Base-by-base conservation (phyloP, 2,329 filamentous ascomycete species). In the Neopestalotiopsis sp. region DNA sequence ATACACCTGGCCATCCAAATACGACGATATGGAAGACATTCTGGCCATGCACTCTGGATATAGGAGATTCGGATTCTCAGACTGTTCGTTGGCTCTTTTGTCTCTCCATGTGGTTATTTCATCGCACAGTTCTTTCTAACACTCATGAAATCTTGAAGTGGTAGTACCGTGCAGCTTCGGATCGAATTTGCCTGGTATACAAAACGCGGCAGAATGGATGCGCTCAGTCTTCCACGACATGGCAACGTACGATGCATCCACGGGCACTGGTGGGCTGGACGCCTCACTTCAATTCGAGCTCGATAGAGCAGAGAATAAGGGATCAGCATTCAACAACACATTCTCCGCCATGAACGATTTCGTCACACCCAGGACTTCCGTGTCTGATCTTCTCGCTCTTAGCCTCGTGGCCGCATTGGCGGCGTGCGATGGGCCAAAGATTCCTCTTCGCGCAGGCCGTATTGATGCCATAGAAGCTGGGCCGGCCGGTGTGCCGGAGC, bases 341-440 rank as follows among this genome's bases (percentile, higher is more conserved):
- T 67, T 75, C 3, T 66, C 68, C 60, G 74, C 73, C 67, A 69
- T 78, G 60, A 60, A 60, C 45, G 69, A 68, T 49, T 75, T 74
- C 60, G 71, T 75, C 66, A 74, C 71, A 9, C 49, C 68, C 4
- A 68, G 71, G 9, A 66, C 72, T 9, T 74, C 74, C 0, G 73
- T 73, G 1, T 65, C 79, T 0, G 79, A 81, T 52, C 71, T 81
- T 3, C 69, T 81, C 0, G 79, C 79, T 7, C 72, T 81, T 40
- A 73, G 76, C 13, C 74, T 78, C 0, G 71, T 79, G 1, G 70
- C 75, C 1, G 73, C 78, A 3, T 69, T 68, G 13, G 71, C 17
- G 68, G 69, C 67, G 40, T 77, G 76, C 63, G 73, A 71, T 4
- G 74, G 74, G 12, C 70, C 70, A 1, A 66, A 70, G 12, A 73